Evolutionary conservation across 2,329 filamentous ascomycete species (phyloP).

Genomic region (Drechslerella stenobrocha): DNA sequence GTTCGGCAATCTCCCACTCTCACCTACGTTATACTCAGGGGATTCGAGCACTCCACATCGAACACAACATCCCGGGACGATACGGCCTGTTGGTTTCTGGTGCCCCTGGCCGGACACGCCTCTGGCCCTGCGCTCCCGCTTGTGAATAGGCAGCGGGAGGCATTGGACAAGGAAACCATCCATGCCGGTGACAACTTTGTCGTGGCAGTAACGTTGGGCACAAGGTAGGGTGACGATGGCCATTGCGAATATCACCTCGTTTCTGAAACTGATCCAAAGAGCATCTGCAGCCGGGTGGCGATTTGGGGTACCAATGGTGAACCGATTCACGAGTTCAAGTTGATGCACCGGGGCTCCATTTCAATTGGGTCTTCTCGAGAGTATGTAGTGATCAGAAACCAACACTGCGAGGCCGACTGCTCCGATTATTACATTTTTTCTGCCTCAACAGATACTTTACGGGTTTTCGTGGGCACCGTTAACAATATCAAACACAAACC

Average conservation of each 20-base stretch:
- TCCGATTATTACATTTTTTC: constrained; percentile 24
- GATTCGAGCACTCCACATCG: not conserved
- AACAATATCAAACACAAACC: constrained; percentile 2
- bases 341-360: constrained; percentile 9
- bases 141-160: constrained; percentile 15
- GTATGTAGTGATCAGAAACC: constrained; percentile 22
- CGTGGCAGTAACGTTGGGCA: constrained; percentile 3
- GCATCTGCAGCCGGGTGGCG: constrained; percentile 6
- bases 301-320: constrained; percentile 28
- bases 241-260: not conserved
- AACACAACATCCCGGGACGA: not conserved
- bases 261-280: constrained; percentile 7
- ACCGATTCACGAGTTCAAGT: constrained; percentile 11
- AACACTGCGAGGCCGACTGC: not conserved
- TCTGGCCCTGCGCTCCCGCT: not conserved
- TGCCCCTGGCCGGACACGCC: not conserved
- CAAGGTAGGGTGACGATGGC: constrained; percentile 7
- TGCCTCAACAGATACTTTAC: not conserved
- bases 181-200: constrained; percentile 15
- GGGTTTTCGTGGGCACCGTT: constrained; percentile 6
- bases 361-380: constrained; percentile 16
- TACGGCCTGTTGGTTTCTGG: constrained; percentile 4
- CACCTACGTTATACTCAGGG: constrained; percentile 11
- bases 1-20: constrained; percentile 4
- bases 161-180: not conserved